Evolutionary conservation across 768 basidiomycete species (phyloP).

Genomic region (Boletus huronensis): DNA sequence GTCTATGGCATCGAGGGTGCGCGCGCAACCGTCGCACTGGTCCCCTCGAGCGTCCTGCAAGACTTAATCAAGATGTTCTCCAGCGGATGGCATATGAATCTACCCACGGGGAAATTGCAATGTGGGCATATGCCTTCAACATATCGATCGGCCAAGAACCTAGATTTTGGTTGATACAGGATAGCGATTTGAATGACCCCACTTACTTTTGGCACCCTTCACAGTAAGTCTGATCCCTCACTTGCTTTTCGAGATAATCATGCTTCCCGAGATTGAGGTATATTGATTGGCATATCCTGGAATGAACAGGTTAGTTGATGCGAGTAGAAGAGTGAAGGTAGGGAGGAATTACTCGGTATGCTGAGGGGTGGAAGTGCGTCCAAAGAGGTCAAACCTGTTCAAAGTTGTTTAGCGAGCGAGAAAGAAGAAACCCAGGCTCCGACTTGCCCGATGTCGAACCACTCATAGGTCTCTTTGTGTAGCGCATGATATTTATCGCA

Average conservation of each 20-base stretch:
- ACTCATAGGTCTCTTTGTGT: slow-evolving; percentile 91
- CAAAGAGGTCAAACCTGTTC: slow-evolving; percentile 89
- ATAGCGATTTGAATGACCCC: not conserved
- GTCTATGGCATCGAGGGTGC: slow-evolving; percentile 91
- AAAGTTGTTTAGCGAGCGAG: not conserved
- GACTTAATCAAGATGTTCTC: not conserved
- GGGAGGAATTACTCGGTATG: slow-evolving; percentile 75
- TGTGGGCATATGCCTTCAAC: slow-evolving; percentile 98
- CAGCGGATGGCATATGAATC: not conserved
- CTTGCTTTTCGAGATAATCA: slow-evolving; percentile 72
- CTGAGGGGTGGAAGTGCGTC: slow-evolving; percentile 84
- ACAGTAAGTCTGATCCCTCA: slow-evolving; percentile 92
- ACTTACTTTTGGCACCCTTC: slow-evolving; percentile 81
- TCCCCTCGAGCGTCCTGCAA: slow-evolving; percentile 91
- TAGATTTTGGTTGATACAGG: slow-evolving; percentile 27
- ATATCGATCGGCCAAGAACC: slow-evolving; percentile 95
- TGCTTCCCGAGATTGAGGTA: slow-evolving; percentile 82
- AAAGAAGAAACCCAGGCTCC: not conserved
- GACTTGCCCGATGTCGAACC: slow-evolving; percentile 91
- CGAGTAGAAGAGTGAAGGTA: not conserved
- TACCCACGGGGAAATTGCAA: slow-evolving; percentile 75
- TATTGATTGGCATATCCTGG: slow-evolving; percentile 86
- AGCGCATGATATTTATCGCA: slow-evolving; percentile 90
- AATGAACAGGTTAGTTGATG: not conserved
- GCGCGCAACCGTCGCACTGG: slow-evolving; percentile 92